Base-by-base conservation (phyloP, 495 filamentous ascomycete genomes). In the Tuber indicum region DNA sequence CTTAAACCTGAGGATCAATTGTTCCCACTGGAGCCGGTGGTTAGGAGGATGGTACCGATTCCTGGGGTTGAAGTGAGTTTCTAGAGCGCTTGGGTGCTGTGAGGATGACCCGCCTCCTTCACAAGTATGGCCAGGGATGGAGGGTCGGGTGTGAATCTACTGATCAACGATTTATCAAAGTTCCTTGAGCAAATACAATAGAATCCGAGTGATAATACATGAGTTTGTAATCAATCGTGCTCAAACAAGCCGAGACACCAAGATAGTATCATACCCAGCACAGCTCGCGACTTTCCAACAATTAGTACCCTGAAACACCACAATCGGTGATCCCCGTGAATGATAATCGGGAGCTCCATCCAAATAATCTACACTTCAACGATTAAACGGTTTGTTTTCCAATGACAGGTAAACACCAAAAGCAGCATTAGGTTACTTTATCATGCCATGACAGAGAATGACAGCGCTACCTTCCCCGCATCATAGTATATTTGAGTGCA, bases 21-120 rank as follows among this genome's bases (percentile, higher is more conserved):
- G 19, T 72, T 79, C 17, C 77, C 76, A 0, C n/a, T 78, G 3
- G 69, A 78, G 36, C 77, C 77, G 16, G 72, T 74, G 23, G 39
- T 79, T 36, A 66, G 58, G 26, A 66, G 58, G 58, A 66, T 66
- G 58, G 26, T 36, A 8, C 58, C 58, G 12, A 66, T 66, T 8
- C 58, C 58, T 19, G 58, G 58, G 26, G 58, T 66, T 66, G 58
- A 66, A 14, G 36, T 36, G 58, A 66, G 58, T 19, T 66, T 66
- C n/a, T 62, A 62, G 52, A 62, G 14, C 8, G n/a, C 10, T 58
- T 23, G 47, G 7, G 49, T n/a, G 23, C n/a, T n/a, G 10, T 58
- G 49, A 58, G n/a, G 58, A 66, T 32, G 14, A 16, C 58, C 52
- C 58, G 2, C 1, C 58, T 32, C 58, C 58, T 7, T 17, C 16